Evolutionary conservation across 2,329 filamentous ascomycete genomes (phyloP).

Genomic region (Colletotrichum truncatum): DNA sequence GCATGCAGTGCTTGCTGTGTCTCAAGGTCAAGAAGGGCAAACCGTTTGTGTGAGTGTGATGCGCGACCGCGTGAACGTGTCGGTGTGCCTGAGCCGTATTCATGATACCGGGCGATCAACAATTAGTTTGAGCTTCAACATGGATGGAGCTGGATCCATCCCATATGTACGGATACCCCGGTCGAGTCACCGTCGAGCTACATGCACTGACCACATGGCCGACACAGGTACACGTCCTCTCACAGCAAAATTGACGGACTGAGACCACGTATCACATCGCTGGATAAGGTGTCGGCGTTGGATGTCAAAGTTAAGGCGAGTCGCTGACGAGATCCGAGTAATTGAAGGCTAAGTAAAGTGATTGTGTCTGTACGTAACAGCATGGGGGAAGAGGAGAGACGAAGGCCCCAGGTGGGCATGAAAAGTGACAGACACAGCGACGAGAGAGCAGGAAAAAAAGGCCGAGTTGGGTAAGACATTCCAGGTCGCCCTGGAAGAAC

Average conservation of each 20-base stretch:
- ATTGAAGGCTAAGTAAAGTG: not conserved
- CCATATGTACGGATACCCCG: slow-evolving; percentile 28
- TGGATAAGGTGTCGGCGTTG: slow-evolving; percentile 12
- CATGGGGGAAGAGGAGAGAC: not conserved
- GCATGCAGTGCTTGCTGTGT: slow-evolving; percentile 18
- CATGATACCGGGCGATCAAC: slow-evolving; percentile 27
- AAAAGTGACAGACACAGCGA: slow-evolving; percentile 12
- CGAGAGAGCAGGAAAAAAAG: slow-evolving; percentile 19
- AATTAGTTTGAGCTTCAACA: slow-evolving; percentile 29
- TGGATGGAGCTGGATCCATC: slow-evolving; percentile 25
- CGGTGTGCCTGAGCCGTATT: slow-evolving; percentile 26
- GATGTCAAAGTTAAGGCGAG: not conserved
- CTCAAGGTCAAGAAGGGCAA: not conserved
- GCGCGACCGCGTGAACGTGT: slow-evolving; percentile 9
- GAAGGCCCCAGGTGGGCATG: not conserved
- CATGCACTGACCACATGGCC: slow-evolving; percentile 16
- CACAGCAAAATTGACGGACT: not conserved
- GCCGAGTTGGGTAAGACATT: slow-evolving; percentile 23
- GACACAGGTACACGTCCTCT: slow-evolving; percentile 18
- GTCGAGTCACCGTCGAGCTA: slow-evolving; percentile 14
- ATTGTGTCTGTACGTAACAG: not conserved
- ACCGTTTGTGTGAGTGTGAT: not conserved
- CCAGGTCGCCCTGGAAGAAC: slow-evolving; percentile 11
- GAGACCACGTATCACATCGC: slow-evolving; percentile 17
- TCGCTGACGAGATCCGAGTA: not conserved